A percentile compares a stretch with the other conserved stretches of the same genome.
Evolutionary conservation across 331 rosid species (phyloP).

Genomic region (Saraca asoca): DNA sequence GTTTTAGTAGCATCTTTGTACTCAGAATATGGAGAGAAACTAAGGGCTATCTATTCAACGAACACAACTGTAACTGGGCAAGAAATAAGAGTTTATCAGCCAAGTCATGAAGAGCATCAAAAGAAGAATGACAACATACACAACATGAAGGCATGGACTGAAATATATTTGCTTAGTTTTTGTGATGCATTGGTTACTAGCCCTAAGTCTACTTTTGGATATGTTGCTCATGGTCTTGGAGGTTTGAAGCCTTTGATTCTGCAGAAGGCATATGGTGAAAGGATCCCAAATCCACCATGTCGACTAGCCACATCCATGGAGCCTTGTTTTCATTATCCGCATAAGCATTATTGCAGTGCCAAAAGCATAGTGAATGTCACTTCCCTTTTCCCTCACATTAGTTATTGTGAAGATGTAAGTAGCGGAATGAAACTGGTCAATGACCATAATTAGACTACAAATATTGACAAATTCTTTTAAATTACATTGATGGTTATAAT

Average conservation of each 20-base stretch:
- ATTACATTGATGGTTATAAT: too few species aligned
- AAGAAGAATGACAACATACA: slow-evolving; percentile 43
- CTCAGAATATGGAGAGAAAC: slow-evolving; percentile 40
- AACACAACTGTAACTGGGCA: slow-evolving; percentile 39
- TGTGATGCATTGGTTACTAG: slow-evolving; percentile 57
- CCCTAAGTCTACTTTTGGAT: slow-evolving; percentile 61
- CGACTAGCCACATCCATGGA: slow-evolving; percentile 45
- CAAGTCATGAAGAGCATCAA: slow-evolving; percentile 57
- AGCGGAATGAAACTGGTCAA: slow-evolving; percentile 31
- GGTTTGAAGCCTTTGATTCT: slow-evolving; percentile 66
- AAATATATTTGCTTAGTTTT: slow-evolving; percentile 58
- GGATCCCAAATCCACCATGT: slow-evolving; percentile 45
- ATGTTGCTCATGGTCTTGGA: slow-evolving; percentile 69
- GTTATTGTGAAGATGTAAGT: slow-evolving; percentile 43
- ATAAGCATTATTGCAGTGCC: slow-evolving; percentile 46
- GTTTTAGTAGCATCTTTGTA: slow-evolving; percentile 52
- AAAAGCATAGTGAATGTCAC: slow-evolving; percentile 32
- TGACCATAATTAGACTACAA: background rate
- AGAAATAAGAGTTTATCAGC: slow-evolving; percentile 45
- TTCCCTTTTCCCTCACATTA: slow-evolving; percentile 38
- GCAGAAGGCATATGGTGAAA: slow-evolving; percentile 31
- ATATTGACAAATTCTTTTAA: too few species aligned
- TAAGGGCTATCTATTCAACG: slow-evolving; percentile 40
- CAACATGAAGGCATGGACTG: slow-evolving; percentile 57
- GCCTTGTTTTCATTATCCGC: slow-evolving; percentile 65